Evolutionary conservation across 2,329 filamentous ascomycete genomes (phyloP), one percentile per base, ranked within the genome.

Genomic region (Coleophoma crateriformis): DNA sequence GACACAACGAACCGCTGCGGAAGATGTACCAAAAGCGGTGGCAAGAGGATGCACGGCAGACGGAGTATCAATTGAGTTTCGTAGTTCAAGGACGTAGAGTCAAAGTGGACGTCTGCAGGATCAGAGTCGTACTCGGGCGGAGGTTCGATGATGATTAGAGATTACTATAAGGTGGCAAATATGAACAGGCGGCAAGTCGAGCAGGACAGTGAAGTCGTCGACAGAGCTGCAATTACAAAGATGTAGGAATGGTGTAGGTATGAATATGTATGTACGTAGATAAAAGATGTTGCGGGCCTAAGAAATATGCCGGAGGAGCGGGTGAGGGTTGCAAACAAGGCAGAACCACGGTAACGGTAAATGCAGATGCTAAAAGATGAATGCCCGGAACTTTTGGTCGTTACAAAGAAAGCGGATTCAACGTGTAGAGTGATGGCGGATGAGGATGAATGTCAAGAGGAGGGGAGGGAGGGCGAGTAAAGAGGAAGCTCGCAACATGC

Each of bases 141-240:
- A 3, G 27, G 27, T 10, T 27, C 27, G 27, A 27, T 27, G 27
- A 27, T 27, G 27, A 27, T 27, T 27, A 27, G 27, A 34, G 46
- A 49, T 33, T 20, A 32, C 27, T 45, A 12, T 35, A 48, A 27
- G 38, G 39, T 13, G 40, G 22, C 22, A 12, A 34, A n/a, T 43
- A 32, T 35, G 45, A 44, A 22, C 35, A 38, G 11, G 35, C 35
- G 34, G 12, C 32, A 14, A 38, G 48, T 20, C 45, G 20, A 33
- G 34, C 37, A 33, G 27, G 46, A 46, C 35, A 32, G 39, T 20
- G 34, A 45, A 34, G 47, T 46, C 27, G 47, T 34, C 33, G 33
- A 34, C n/a, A 33, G 46, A 15, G 8, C 14, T 46, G 27, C 7
- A 34, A 35, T 33, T 37, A 22, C 32, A 49, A 37, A 33, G 5